Evolutionary conservation across 352 stramenopile species (phyloP), one percentile per base, ranked within the genome.

Genomic region (Phytopythium sindhum): DNA sequence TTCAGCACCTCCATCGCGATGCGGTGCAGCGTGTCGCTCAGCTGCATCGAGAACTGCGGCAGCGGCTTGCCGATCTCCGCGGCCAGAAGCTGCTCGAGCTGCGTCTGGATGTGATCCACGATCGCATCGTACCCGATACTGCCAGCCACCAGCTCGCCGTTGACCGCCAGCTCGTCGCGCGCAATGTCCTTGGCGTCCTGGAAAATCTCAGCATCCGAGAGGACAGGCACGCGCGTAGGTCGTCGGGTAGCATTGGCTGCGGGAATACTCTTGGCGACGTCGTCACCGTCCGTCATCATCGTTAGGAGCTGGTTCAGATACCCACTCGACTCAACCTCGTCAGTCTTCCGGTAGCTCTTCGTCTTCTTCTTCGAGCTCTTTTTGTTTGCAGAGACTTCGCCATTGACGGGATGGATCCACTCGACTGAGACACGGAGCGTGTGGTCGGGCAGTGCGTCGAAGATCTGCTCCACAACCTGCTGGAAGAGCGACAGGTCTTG

Each of bases 151-250:
- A 68, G 60, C 26, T 78, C 53, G 3, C 83, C 83, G 67, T 91
- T 88, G 29, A 94, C 77, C n/a, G 78, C 23, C 11, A 94, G 37
- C 42, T 91, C 80, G 61, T 94, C 85, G n/a, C 85, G 81, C 39
- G 76, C 68, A 59, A 94, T 85, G 66, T 94, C 85, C 64, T 94
- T 94, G 9, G 85, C 74, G 59, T 94, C 85, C 63, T 94, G 85
- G 55, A 89, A 89, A 29, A 71, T 77, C 53, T 91, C 69, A 0
- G 78, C 78, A 10, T 90, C 80, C 1, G 76, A 77, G 4, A 91
- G 64, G 6, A 29, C 68, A 9, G 29, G 81, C 26, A 63, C 64
- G 37, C 42, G 56, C 41, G 15, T 57, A 14, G 50, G 28, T n/a
- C 28, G 50, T 4, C 9, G 21, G 35, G 33, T 60, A 12, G 14